Percentiles rank a stretch among this genome's conserved stretches.
Conservation (phyloP, 1,284 basidiomycete species). For the Cystobasidium slooffiae region DNA sequence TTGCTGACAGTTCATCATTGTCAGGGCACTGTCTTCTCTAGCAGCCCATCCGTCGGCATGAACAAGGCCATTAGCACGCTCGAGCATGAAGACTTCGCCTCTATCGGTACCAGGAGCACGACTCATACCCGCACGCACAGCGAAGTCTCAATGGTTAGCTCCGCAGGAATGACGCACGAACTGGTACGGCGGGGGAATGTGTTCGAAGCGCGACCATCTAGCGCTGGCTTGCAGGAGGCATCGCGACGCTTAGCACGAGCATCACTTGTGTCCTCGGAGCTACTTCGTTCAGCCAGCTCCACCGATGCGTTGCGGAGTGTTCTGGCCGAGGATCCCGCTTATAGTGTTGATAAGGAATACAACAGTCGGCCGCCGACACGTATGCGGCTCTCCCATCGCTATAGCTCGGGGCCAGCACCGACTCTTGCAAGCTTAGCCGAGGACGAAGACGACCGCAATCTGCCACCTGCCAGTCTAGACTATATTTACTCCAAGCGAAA, state of each 20-base stretch:
- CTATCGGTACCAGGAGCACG: conserved; percentile 17
- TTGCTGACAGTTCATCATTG: no score
- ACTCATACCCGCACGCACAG: conserved; percentile 33
- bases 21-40: conserved; percentile 28
- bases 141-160: conserved; percentile 24
- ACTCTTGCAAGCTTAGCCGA: conserved; percentile 41
- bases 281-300: conserved; percentile 27
- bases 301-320: conserved; percentile 11
- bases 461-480: background rate
- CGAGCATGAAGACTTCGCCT: conserved; percentile 20
- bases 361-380: background rate
- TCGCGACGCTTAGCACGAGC: conserved; percentile 32
- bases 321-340: conserved; percentile 2
- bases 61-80: conserved; percentile 27
- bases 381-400: conserved; percentile 7
- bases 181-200: conserved; percentile 32
- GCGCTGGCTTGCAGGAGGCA: background rate
- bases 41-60: conserved; percentile 10
- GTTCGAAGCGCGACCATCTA: conserved; percentile 5
- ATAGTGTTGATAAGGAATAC: conserved; percentile 6
- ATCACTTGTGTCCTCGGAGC: conserved; percentile 27
- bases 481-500: conserved; percentile 1
- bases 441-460: conserved; percentile 19
- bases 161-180: conserved; percentile 40
- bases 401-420: conserved; percentile 38